Base-by-base conservation (phyloP, 1,284 basidiomycete species). In the Malassezia pachydermatis region DNA sequence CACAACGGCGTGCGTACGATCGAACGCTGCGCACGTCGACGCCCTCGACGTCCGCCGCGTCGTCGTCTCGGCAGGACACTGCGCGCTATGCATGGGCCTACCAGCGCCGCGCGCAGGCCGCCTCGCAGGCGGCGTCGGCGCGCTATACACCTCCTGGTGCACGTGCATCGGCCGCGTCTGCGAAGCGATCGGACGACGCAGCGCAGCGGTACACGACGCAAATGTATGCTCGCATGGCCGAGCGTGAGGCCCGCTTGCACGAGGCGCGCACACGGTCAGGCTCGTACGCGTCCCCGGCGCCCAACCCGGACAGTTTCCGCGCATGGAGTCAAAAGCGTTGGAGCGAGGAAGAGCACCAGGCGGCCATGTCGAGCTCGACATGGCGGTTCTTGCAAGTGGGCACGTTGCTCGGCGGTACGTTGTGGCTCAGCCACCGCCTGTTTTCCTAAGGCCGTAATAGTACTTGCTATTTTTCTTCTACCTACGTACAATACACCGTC, bases 41-140 rank as follows among this genome's bases (percentile, higher is more conserved):
- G 10, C 11, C 34, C 2, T 6, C 51, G 2, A 39, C 36, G 1
- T 46, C 48, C 24, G 45, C 55, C 0, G 38, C 37, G 9, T 20
- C 28, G 1, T 59, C 56, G n/a, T n/a, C n/a, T n/a, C 34, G 16
- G 19, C 20, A 17, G 17, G 34, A 19, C 11, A 32, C 25, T 17
- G 34, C 42, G 28, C 42, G 33, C 4, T 70, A 69, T 35, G 68
- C 68, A 2, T 71, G 68, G 68, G 65, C 64, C 17, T 65, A 70
- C 48, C 62, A 62, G 30, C 46, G 56, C 5, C 41, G 64, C 4
- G 48, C 51, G 27, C 22, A 35, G 36, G 33, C 33, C n/a, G 20
- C 13, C 16, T 35, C 42, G 4, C 34, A 32, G 14, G n/a, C 40
- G 8, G 34, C 37, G 9, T 35, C 45, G 11, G 35, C 32, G 33